Evolutionary conservation across 2,329 filamentous ascomycete species (phyloP), one percentile per base, ranked within the genome.

Genomic region (Fusarium mundagurra): DNA sequence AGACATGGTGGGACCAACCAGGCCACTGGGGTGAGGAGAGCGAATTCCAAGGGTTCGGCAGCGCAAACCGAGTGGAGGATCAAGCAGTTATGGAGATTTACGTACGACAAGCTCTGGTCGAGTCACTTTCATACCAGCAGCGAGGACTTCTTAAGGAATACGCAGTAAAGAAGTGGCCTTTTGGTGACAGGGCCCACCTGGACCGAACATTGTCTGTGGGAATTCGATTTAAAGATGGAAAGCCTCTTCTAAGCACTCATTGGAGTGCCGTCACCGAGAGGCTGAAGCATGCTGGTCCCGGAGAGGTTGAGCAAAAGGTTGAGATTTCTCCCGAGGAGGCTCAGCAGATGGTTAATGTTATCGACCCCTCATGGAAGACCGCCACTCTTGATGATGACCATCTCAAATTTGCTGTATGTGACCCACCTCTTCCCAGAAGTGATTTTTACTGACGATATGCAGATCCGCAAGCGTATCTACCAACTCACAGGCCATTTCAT

Each of bases 391-490:
- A 68, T 11, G 80, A 84, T 24, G 88, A 94, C 74, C 81, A 85
- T 45, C 80, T 93, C 73, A 94, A 93, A 80, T 95, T 96, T 85
- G 90, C 91, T 65, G 94, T 96, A 88, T 73, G 92, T 87, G 69
- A 44, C 24, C 13, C 41, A 31, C 54, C 13, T 39, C n/a, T 24
- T 10, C 8, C 9, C 33, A 36, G 5, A 17, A 27, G 31, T 53
- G 3, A 34, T 14, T 1, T 18, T 13, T 38, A 55, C 74, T 79
- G 66, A 80, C 67, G 73, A 48, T 9, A 24, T n/a, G 29, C 75
- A 98, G 95, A 88, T 96, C 74, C 85, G 92, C 78, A 97, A 98
- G 84, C 92, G 94, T 67, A 85, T 95, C 70, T 90, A 92, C 81
- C 93, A 96, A 81, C 87, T 97, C 69, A 95, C 92, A n/a, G 94